These are phyloP conservation scores for Zalerion maritima DNA, from an alignment of 495 filamentous ascomycete species.

Conservation along the genomic window DNA sequence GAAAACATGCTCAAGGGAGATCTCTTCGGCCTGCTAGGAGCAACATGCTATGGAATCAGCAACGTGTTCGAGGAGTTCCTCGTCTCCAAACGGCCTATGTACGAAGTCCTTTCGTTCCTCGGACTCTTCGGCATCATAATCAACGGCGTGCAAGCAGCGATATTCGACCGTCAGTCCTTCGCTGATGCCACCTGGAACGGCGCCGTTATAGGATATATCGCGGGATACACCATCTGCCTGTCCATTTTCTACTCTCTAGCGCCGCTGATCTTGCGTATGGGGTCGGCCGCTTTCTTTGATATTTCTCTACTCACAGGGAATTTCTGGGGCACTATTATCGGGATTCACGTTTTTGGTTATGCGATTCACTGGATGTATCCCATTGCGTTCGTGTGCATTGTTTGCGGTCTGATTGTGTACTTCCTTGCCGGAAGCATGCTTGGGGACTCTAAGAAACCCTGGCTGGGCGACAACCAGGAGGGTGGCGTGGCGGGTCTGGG, in stretches of 20 bases:
- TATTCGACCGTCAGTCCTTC: constrained; percentile 75
- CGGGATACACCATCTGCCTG: constrained; percentile 75
- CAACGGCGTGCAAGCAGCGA: constrained; percentile 77
- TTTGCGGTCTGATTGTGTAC: constrained; percentile 69
- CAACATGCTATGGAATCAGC: constrained; percentile 79
- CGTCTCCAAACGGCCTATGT: constrained; percentile 70
- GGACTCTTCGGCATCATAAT: constrained; percentile 81
- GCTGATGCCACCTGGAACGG: constrained; percentile 49
- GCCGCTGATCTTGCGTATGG: constrained; percentile 75
- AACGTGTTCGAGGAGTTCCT: constrained; percentile 91
- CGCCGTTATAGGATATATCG: constrained; percentile 61
- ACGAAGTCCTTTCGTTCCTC: constrained; percentile 87
- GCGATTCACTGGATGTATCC: constrained; percentile 83
- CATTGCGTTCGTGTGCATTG: constrained; percentile 83
- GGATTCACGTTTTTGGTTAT: constrained; percentile 69
- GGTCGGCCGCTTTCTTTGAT: constrained; percentile 89
- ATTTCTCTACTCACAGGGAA: constrained; percentile 87
- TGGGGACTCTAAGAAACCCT: constrained; percentile 89
- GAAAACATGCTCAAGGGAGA: constrained; percentile 80
- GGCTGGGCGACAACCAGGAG: constrained; percentile 78
- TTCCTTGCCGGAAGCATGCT: constrained; percentile 61
- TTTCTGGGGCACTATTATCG: constrained; percentile 93
- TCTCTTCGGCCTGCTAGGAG: constrained; percentile 76
- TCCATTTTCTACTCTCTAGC: constrained; percentile 75
- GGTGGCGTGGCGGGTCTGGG: constrained; percentile 67